Conservation (phyloP, 1,284 basidiomycete genomes). For the Pascua sp. region DNA sequence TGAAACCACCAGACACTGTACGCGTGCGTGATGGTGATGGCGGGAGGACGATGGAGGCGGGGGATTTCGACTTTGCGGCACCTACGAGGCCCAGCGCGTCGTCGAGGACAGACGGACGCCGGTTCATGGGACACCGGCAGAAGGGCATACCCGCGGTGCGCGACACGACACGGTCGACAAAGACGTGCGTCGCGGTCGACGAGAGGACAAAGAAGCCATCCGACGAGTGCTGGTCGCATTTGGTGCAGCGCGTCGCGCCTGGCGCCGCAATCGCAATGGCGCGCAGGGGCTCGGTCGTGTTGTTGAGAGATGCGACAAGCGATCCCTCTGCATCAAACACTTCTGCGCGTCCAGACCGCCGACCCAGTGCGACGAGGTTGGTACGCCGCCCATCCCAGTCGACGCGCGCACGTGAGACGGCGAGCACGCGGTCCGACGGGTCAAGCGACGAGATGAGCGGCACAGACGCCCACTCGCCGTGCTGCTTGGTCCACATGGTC, state of each 20-base stretch:
- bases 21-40: conserved; percentile 2
- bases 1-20: conserved; percentile 2
- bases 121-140: conserved; percentile 29
- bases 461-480: conserved; percentile 12
- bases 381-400: too few relatives aligned
- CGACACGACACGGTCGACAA: conserved; percentile 30
- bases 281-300: conserved; percentile 6
- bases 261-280: conserved; percentile 19
- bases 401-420: conserved; percentile 8
- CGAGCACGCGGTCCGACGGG: conserved; percentile 18
- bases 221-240: conserved; percentile 25
- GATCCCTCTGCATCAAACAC: conserved; percentile 30
- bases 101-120: conserved; percentile 21
- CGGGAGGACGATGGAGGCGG: neutral
- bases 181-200: conserved; percentile 27
- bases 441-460: conserved; percentile 9
- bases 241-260: conserved; percentile 23
- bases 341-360: conserved; percentile 34
- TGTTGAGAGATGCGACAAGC: conserved; percentile 4
- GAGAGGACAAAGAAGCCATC: conserved; percentile 37
- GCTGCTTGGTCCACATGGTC: conserved; percentile 15
- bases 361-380: conserved; percentile 27
- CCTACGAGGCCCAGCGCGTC: conserved; percentile 7
- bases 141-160: conserved; percentile 8
- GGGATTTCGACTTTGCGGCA: neutral